phyloP scores from a whole-genome alignment of 2,329 filamentous ascomycete genomes.

The Macrophomina tecta region DNA sequence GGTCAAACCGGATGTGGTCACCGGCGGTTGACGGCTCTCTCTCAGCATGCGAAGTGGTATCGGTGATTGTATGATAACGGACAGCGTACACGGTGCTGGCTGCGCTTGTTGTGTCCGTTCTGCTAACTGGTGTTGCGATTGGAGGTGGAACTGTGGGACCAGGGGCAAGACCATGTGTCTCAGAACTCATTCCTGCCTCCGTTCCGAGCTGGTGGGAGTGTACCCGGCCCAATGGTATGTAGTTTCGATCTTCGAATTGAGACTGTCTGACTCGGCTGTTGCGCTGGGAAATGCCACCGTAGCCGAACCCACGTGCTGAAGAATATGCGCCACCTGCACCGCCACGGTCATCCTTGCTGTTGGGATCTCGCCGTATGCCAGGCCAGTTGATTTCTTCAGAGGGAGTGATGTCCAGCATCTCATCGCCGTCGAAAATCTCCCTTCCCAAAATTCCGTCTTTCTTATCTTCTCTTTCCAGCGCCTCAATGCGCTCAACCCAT shows the following conservation, averaged over 20 bases:
- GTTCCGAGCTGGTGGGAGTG: conserved; percentile 23
- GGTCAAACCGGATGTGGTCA: conserved; percentile 31
- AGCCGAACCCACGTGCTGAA: conserved; percentile 34
- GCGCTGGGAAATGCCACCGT: conserved; percentile 39
- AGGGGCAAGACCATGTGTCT: background rate
- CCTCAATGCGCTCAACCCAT: conserved; percentile 95
- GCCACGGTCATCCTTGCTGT: conserved; percentile 39
- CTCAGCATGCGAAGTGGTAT: conserved; percentile 51
- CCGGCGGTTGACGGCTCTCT: conserved; percentile 33
- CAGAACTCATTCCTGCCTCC: conserved; percentile 7
- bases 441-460: conserved; percentile 90
- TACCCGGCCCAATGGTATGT: conserved; percentile 27
- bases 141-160: conserved; percentile 51
- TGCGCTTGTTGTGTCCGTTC: conserved; percentile 66
- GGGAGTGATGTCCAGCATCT: conserved; percentile 77
- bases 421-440: conserved; percentile 92
- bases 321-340: conserved; percentile 33
- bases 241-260: conserved; percentile 27
- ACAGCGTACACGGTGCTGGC: conserved; percentile 69
- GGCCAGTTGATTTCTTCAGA: conserved; percentile 63
- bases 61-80: conserved; percentile 60
- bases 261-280: conserved; percentile 35
- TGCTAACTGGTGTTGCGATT: conserved; percentile 62
- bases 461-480: conserved; percentile 88
- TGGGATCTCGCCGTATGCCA: conserved; percentile 47